Conservation (phyloP, 169 alveolate species). For the Cryptosporidium sp. region DNA sequence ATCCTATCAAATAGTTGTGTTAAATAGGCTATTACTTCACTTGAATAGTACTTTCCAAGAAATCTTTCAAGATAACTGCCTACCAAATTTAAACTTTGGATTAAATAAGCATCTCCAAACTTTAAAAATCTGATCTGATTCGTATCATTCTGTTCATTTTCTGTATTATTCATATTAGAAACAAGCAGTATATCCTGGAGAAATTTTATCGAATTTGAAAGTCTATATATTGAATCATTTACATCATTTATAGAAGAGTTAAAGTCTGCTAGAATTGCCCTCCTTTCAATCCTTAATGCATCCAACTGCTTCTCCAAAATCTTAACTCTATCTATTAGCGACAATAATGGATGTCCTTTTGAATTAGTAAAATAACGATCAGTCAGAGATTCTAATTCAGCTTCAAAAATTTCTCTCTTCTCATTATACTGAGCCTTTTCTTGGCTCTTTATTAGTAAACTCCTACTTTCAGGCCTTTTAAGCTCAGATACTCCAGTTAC, state of each 20-base stretch:
- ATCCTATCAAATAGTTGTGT: neutral
- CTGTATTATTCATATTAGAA: constrained; percentile 36
- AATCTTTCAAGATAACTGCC: neutral
- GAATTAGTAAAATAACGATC: neutral
- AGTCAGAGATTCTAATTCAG: neutral
- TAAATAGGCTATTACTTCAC: neutral
- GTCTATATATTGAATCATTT: constrained; percentile 15
- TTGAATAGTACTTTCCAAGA: neutral
- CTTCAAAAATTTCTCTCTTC: constrained; percentile 3
- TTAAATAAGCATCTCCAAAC: neutral
- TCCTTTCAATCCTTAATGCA: neutral
- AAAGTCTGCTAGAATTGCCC: neutral
- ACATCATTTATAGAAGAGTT: constrained; percentile 7
- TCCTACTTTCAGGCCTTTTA: neutral
- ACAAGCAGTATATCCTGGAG: constrained; percentile 49
- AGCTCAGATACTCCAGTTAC: neutral
- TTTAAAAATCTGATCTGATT: neutral
- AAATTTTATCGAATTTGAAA: constrained; percentile 35
- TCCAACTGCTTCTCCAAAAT: constrained; percentile 43
- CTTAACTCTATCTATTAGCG: constrained; percentile 45
- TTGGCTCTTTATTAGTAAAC: neutral
- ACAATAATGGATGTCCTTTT: constrained; percentile 48
- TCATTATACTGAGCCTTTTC: neutral
- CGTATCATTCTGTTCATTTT: neutral
- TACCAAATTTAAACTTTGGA: neutral